Conservation (phyloP, 352 stramenopile genomes). For the Phytophthora pini region DNA sequence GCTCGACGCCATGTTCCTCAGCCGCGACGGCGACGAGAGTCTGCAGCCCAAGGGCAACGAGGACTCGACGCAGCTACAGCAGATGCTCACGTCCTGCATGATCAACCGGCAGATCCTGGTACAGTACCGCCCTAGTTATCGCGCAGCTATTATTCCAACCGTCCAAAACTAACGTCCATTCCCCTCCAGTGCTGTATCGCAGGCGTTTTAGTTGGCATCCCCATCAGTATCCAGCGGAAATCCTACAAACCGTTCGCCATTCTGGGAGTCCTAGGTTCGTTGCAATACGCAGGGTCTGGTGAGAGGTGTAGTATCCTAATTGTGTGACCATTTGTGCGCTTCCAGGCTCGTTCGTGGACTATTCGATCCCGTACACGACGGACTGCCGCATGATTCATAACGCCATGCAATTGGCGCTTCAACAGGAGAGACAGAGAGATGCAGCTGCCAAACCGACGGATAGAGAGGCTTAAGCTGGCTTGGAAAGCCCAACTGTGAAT, state of each 20-base stretch:
- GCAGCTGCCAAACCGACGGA: not conserved
- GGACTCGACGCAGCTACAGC: conserved; percentile 73
- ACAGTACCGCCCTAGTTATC: conserved; percentile 30
- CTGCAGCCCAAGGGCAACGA: conserved; percentile 66
- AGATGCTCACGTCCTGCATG: conserved; percentile 89
- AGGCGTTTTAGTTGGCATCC: conserved; percentile 82
- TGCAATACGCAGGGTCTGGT: not conserved
- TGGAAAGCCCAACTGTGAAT: not conserved
- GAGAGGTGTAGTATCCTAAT: too few species aligned
- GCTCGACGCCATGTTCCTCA: conserved; percentile 55
- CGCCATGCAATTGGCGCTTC: conserved; percentile 70
- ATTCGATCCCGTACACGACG: conserved; percentile 84
- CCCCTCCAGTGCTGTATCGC: conserved; percentile 69
- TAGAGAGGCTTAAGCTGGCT: not conserved
- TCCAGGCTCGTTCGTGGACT: conserved; percentile 85
- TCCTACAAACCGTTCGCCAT: conserved; percentile 85
- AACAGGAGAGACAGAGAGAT: conserved; percentile 64
- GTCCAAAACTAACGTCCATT: not conserved
- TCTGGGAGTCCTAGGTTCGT: conserved; percentile 74
- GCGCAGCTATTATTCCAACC: too few species aligned
- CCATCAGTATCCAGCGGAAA: conserved; percentile 84
- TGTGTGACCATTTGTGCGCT: conserved; percentile 3
- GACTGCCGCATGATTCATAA: conserved; percentile 86
- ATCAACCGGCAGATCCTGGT: conserved; percentile 86
- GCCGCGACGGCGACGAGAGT: conserved; percentile 48